Conservation (phyloP, 371 early-diverging fungal genomes). For the Rhizopus microsporus region DNA sequence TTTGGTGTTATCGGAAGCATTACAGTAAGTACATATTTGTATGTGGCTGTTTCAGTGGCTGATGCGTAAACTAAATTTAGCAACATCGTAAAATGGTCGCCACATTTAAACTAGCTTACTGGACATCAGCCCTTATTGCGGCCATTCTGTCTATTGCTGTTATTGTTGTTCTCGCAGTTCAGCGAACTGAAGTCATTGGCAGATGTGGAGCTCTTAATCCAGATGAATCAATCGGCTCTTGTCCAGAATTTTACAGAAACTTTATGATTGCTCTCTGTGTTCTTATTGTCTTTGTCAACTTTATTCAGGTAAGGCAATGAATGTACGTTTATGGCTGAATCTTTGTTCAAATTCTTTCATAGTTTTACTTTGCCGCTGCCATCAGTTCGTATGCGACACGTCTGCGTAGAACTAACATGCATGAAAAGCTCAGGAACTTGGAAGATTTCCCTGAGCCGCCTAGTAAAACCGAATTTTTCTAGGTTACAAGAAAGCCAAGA, state of each 20-base stretch:
- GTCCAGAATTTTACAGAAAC: slow-evolving; percentile 13
- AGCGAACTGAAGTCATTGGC: slow-evolving; percentile 8
- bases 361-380: slow-evolving; percentile 32
- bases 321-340: not conserved
- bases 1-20: slow-evolving; percentile 33
- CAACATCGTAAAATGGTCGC: slow-evolving; percentile 33
- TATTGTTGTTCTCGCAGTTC: slow-evolving; percentile 17
- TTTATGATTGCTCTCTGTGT: slow-evolving; percentile 18
- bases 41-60: not conserved
- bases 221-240: slow-evolving; percentile 13
- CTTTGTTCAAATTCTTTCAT: not conserved
- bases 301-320: slow-evolving; percentile 23
- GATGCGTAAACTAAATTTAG: slow-evolving; percentile 3
- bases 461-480: slow-evolving; percentile 24
- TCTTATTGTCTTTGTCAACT: slow-evolving; percentile 11
- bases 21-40: slow-evolving; percentile 16
- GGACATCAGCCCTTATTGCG: slow-evolving; percentile 20
- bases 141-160: slow-evolving; percentile 19
- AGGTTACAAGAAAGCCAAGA: not conserved
- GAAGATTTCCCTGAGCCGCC: slow-evolving; percentile 37
- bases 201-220: slow-evolving; percentile 9
- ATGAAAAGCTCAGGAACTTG: slow-evolving; percentile 32
- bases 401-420: slow-evolving; percentile 32
- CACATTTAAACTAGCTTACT: slow-evolving; percentile 25
- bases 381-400: slow-evolving; percentile 34